Conservation (phyloP, 495 filamentous ascomycete genomes). For the Annulohypoxylon maeteangense region DNA sequence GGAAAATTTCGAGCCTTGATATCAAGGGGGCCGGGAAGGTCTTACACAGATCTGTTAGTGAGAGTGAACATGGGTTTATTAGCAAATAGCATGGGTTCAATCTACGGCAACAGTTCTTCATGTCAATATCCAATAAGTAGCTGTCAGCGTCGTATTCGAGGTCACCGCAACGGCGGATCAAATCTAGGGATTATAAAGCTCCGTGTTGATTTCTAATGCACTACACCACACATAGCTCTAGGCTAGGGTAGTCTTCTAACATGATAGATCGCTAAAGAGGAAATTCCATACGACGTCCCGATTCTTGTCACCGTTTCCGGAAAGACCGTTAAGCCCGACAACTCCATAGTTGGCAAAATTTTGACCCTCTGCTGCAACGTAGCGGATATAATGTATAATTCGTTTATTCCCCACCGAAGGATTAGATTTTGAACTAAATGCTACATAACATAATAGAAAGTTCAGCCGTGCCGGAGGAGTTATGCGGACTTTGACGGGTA, state of each 20-base stretch:
- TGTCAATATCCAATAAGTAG: neutral
- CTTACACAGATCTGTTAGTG: neutral
- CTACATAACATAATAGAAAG: neutral
- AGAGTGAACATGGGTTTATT: too few relatives aligned
- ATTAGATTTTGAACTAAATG: neutral
- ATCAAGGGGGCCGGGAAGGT: neutral
- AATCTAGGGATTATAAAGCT: neutral
- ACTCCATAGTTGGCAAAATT: neutral
- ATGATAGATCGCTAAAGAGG: neutral
- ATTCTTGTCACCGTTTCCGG: neutral
- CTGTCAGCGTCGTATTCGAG: neutral
- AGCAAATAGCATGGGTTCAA: neutral
- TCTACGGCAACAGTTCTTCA: neutral
- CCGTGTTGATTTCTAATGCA: neutral
- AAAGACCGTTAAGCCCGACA: slow-evolving; percentile 25
- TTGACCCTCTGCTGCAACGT: neutral
- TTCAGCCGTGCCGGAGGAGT: neutral
- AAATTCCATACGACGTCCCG: neutral
- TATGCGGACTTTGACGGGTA: neutral
- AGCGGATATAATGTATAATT: neutral
- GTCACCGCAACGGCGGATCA: neutral
- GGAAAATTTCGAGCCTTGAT: neutral
- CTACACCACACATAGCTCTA: neutral
- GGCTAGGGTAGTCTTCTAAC: neutral
- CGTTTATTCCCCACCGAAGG: neutral